Evolutionary conservation across 257 asterid species (phyloP).

Genomic region (Plectranthus barbatus): DNA sequence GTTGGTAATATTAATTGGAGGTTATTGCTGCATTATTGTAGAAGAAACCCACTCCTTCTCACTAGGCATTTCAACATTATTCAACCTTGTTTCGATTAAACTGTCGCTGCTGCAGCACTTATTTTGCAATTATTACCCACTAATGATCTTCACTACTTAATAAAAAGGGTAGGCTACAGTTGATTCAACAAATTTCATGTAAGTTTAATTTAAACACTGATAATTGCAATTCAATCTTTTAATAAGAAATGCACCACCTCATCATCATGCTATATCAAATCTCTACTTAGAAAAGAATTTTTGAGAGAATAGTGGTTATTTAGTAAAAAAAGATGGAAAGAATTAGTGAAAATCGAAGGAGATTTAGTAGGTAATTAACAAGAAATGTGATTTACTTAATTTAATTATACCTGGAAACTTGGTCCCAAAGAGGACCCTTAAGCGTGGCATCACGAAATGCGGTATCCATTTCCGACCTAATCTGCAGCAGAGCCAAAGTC

Average conservation of each 20-base stretch:
- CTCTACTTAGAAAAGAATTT: too few species aligned
- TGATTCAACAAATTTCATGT: too few species aligned
- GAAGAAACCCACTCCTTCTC: neutral
- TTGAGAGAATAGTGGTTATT: too few species aligned
- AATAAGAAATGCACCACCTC: too few species aligned
- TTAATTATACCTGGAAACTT: constrained; percentile 28
- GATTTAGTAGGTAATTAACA: too few species aligned
- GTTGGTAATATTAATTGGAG: neutral
- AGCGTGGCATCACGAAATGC: constrained; percentile 35
- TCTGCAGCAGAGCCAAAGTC: constrained; percentile 28
- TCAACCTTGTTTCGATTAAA: neutral
- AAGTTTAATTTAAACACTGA: too few species aligned
- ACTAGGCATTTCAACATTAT: neutral
- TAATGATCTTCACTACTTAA: neutral
- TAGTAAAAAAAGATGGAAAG: neutral
- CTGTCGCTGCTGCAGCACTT: neutral
- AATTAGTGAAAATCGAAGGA: too few species aligned
- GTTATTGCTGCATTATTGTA: neutral
- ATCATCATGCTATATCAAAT: too few species aligned
- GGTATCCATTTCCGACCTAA: constrained; percentile 37
- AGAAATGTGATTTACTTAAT: neutral
- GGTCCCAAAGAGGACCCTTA: constrained; percentile 36
- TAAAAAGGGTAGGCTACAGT: too few species aligned
- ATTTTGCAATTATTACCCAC: constrained; percentile 6
- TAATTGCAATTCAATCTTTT: too few species aligned